Evolutionary conservation across 306 rosid species (phyloP), one percentile per base, ranked within the genome.

Genomic region (Malus sieversii): DNA sequence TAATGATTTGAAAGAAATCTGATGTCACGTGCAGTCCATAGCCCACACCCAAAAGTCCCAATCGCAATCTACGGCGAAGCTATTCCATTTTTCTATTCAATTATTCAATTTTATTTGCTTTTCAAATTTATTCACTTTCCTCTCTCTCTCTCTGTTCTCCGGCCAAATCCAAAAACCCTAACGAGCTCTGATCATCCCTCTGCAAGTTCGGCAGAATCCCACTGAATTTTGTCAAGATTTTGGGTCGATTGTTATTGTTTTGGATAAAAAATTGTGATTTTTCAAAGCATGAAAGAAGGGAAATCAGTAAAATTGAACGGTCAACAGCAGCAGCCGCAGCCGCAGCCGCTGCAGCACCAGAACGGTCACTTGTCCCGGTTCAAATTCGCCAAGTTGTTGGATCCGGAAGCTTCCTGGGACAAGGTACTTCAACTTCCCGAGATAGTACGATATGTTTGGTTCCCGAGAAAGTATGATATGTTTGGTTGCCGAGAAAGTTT

Each of bases 371-470:
- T 86, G 69, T 87, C 99, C 52, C 93, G 97, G 70, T 92, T 91
- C 85, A 96, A 85, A 85, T 86, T 92, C 80, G 92, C 98, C 65
- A 92, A 90, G 86, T 81, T 96, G 82, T 83, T 96, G 75, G 98
- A 92, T 87, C 98, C 99, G 14, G 99, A 96, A 81, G 96, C 98
- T 80, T 92, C 99, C 0, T 92, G 99, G 99, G 99, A 96, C 81
- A 96, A 96, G 99, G 99, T 96, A 81, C 83, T 74, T 66, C 74
- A 63, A 7, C 22, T 16, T 29, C 27, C 15, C 16, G 15, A 48
- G 15, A 35, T 6, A 1, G 40, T 35, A 35, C 40, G 40, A 35
- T 35, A 35, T 35, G 40, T 35, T 60, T 77, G 60, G 77, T 48
- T 38, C 16, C 32, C 14, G 57, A 46, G 59, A 80, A 61, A 63